Evolutionary conservation across 495 filamentous ascomycete genomes (phyloP).

Genomic region (Alectoria sarmentosa): DNA sequence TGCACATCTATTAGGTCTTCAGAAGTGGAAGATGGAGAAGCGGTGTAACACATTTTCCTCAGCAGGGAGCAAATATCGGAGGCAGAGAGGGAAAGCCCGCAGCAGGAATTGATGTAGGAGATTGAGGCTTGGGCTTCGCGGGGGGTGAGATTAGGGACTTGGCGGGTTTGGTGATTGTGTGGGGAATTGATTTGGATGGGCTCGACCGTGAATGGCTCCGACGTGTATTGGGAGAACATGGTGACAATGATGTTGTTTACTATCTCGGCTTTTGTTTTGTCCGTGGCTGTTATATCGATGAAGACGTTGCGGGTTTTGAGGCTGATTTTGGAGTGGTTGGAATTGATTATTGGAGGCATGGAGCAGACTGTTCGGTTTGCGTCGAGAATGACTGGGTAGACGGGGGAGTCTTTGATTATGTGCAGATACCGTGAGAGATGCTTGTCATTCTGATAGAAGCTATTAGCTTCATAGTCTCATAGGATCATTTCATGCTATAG

Average conservation of each 20-base stretch:
- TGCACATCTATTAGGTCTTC: constrained; percentile 65
- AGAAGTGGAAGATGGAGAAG: constrained; percentile 52
- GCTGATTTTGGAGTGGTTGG: constrained; percentile 91
- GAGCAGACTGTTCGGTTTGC: constrained; percentile 82
- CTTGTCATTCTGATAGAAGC: constrained; percentile 58
- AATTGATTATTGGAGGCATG: constrained; percentile 95
- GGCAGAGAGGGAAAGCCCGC: constrained; percentile 67
- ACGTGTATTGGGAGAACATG: constrained; percentile 94
- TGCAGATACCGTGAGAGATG: constrained; percentile 76
- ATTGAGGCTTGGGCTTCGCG: constrained; percentile 74
- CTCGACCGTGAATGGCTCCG: constrained; percentile 86
- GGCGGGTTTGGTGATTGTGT: constrained; percentile 76
- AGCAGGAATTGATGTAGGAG: constrained; percentile 87
- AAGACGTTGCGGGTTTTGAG: constrained; percentile 85
- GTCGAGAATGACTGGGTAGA: constrained; percentile 97
- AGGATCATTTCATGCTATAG: constrained; percentile 3
- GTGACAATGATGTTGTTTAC: constrained; percentile 90
- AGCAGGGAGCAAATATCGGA: constrained; percentile 67
- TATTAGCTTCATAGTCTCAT: constrained; percentile 15
- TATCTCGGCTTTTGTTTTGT: constrained; percentile 94
- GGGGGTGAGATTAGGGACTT: constrained; percentile 70
- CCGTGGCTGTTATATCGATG: constrained; percentile 95
- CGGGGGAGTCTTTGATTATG: constrained; percentile 87
- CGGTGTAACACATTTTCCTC: constrained; percentile 76
- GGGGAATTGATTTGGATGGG: constrained; percentile 84